These are phyloP conservation scores for Closterium sp. DNA, from an alignment of 139 green algal species.

Conservation along the genomic window DNA sequence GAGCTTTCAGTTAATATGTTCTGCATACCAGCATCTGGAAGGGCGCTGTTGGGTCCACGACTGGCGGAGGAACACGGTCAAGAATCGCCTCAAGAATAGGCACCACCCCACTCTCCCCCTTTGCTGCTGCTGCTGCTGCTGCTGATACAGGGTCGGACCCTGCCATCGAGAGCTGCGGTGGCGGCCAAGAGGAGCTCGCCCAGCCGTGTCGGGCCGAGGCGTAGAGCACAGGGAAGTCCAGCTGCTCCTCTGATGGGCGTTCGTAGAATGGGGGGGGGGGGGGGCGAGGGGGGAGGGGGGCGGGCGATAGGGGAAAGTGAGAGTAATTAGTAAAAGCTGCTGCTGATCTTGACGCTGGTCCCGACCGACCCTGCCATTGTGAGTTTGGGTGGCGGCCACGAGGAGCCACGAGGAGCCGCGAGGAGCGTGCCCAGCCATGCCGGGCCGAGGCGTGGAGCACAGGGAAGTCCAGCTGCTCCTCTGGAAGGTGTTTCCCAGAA, in stretches of 20 bases:
- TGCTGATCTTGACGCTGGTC: no score
- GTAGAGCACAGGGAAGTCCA: slow-evolving; percentile 86
- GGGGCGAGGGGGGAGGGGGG: neutral
- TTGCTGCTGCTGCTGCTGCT: neutral
- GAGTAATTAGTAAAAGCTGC: neutral
- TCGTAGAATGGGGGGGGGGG: neutral
- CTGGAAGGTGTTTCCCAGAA: slow-evolving; percentile 17
- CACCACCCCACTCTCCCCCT: neutral
- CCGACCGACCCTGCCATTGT: no score
- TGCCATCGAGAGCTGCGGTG: neutral
- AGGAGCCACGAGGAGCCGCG: no score
- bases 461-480: slow-evolving; percentile 88
- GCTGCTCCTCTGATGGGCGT: slow-evolving; percentile 73
- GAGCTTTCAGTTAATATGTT: no score
- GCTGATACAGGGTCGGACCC: neutral
- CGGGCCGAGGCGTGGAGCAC: slow-evolving; percentile 75
- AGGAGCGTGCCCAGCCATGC: slow-evolving; percentile 52
- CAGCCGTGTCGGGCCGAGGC: slow-evolving; percentile 68
- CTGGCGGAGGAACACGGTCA: slow-evolving; percentile 67
- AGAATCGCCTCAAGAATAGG: slow-evolving; percentile 79
- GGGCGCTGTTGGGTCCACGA: slow-evolving; percentile 32
- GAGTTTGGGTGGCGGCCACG: neutral
- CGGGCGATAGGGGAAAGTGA: neutral
- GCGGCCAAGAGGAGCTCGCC: neutral
- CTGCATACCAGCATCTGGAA: slow-evolving; percentile 77